Conservation (phyloP, 805 yeast species). For the Groenewaldozyma salmanticensis region DNA sequence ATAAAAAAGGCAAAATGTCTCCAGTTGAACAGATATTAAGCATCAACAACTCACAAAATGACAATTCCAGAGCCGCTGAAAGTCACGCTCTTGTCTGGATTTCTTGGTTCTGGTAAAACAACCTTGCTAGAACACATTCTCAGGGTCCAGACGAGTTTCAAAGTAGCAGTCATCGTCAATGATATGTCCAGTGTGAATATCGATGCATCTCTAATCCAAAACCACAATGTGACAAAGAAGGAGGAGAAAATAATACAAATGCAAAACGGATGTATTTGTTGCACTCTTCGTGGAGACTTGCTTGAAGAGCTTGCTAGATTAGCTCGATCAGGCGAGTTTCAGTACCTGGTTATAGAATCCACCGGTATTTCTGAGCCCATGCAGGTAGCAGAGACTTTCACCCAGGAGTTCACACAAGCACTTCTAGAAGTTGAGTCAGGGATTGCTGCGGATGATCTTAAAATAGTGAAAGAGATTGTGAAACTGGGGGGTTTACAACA, state of each 20-base stretch:
- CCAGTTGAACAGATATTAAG: neutral
- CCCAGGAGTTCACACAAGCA: conserved; percentile 33
- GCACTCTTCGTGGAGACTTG: conserved; percentile 39
- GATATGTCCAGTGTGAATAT: conserved; percentile 36
- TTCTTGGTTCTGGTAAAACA: conserved; percentile 39
- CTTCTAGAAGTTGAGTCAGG: conserved; percentile 23
- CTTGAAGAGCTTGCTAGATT: conserved; percentile 34
- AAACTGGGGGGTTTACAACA: conserved; percentile 34
- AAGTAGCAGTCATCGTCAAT: conserved; percentile 38
- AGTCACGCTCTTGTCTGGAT: conserved; percentile 39
- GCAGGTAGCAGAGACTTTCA: conserved; percentile 43
- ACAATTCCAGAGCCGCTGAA: conserved; percentile 33
- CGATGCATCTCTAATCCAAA: conserved; percentile 33
- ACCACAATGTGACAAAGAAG: conserved; percentile 32
- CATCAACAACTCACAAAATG: conserved; percentile 3
- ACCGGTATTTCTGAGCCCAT: conserved; percentile 42
- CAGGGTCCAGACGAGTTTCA: conserved; percentile 32
- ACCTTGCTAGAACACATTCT: conserved; percentile 37
- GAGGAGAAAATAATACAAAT: conserved; percentile 37
- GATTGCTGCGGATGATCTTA: neutral
- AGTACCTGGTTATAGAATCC: conserved; percentile 37
- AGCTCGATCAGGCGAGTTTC: conserved; percentile 29
- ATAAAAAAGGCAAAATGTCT: neutral
- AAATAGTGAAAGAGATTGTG: conserved; percentile 22
- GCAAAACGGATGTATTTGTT: conserved; percentile 42